phyloP scores from a whole-genome alignment of 805 yeast species.

The Candida caryicola region DNA sequence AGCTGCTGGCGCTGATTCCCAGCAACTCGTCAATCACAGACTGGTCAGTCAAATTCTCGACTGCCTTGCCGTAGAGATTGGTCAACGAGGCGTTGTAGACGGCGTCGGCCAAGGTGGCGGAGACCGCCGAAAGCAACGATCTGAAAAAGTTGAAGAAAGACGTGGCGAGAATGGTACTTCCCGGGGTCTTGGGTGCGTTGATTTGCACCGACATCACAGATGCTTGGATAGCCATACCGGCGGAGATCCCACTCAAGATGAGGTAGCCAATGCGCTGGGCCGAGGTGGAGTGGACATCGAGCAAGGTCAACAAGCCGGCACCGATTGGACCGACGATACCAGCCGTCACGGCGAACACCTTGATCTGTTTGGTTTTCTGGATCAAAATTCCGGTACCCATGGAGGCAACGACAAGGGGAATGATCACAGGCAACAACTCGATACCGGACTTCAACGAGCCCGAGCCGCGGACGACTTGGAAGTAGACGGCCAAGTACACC shows the following conservation, averaged over 20 bases:
- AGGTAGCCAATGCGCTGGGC: slow-evolving; percentile 43
- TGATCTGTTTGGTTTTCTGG: slow-evolving; percentile 37
- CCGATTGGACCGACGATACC: slow-evolving; percentile 40
- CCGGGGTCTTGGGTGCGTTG: slow-evolving; percentile 48
- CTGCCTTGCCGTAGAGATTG: slow-evolving; percentile 10
- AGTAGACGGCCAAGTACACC: slow-evolving; percentile 42
- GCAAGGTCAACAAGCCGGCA: slow-evolving; percentile 41
- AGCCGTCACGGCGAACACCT: slow-evolving; percentile 38
- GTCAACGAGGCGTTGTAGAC: slow-evolving; percentile 29
- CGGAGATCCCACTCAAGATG: slow-evolving; percentile 45
- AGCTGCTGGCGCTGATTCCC: slow-evolving; percentile 11
- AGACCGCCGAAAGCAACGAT: slow-evolving; percentile 45
- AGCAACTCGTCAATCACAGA: slow-evolving; percentile 18
- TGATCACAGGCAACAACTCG: slow-evolving; percentile 41
- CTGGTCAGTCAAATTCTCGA: slow-evolving; percentile 7
- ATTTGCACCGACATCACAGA: slow-evolving; percentile 46
- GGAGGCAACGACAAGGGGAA: slow-evolving; percentile 39
- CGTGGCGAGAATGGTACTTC: slow-evolving; percentile 48
- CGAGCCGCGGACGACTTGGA: slow-evolving; percentile 44
- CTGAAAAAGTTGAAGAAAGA: slow-evolving; percentile 44
- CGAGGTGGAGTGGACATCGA: slow-evolving; percentile 34
- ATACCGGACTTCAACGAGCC: slow-evolving; percentile 47
- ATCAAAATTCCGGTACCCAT: slow-evolving; percentile 37
- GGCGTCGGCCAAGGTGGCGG: slow-evolving; percentile 41
- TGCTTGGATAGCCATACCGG: slow-evolving; percentile 49